phyloP scores from a whole-genome alignment of 2,329 filamentous ascomycete genomes.

The Epicoccum nigrum region DNA sequence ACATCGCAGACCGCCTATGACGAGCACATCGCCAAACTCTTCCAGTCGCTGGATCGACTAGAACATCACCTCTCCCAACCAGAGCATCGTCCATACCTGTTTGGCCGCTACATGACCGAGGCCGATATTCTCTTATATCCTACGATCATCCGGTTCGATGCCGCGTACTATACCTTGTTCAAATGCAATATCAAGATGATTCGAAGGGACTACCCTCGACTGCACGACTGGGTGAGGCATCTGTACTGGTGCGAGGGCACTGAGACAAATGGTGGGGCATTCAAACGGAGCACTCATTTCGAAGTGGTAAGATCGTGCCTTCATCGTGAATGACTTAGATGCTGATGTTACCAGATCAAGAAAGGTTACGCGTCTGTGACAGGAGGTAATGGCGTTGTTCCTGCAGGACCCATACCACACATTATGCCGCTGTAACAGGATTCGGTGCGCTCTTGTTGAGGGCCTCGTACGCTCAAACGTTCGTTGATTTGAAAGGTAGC shows the following conservation, averaged over 20 bases:
- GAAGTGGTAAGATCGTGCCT: constrained; percentile 21
- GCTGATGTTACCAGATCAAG: constrained; percentile 34
- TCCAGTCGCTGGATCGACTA: constrained; percentile 75
- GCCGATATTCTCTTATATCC: constrained; percentile 57
- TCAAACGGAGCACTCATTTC: constrained; percentile 39
- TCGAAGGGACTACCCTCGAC: constrained; percentile 76
- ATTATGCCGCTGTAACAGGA: constrained; percentile 26
- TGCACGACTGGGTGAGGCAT: constrained; percentile 80
- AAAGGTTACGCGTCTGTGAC: constrained; percentile 35
- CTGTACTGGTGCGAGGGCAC: constrained; percentile 75
- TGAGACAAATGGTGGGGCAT: constrained; percentile 35
- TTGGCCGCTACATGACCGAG: constrained; percentile 65
- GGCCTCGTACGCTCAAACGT: too few relatives aligned
- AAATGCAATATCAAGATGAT: constrained; percentile 86
- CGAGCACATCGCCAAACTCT: constrained; percentile 72
- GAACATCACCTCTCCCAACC: constrained; percentile 70
- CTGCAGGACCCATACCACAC: constrained; percentile 27
- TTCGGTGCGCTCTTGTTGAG: not conserved
- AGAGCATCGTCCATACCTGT: constrained; percentile 69
- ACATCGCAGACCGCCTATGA: constrained; percentile 85
- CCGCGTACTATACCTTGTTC: constrained; percentile 62
- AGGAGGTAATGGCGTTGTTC: constrained; percentile 31
- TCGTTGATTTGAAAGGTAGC: too few relatives aligned
- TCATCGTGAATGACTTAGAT: not conserved
- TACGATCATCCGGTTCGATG: constrained; percentile 66